phyloP scores from a whole-genome alignment of 1,284 basidiomycete genomes.

The Puccinia hordei region DNA sequence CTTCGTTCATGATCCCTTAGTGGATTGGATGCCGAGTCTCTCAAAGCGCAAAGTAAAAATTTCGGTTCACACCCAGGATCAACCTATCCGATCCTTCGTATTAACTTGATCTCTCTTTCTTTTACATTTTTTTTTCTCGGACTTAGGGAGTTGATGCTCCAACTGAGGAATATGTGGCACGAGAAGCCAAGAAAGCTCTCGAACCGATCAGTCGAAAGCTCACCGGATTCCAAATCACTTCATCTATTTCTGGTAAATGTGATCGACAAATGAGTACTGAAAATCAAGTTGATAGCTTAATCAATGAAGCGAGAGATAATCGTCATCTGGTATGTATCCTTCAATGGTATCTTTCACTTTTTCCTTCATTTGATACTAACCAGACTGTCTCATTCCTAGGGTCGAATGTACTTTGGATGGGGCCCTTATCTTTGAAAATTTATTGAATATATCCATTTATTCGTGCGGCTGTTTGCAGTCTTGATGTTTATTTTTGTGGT shows the following conservation, averaged over 20 bases:
- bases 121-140: background rate
- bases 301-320: conserved; percentile 77
- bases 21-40: conserved; percentile 80
- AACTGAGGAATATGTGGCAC: conserved; percentile 56
- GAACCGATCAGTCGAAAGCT: conserved; percentile 80
- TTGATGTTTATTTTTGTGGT: background rate
- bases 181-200: conserved; percentile 66
- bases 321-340: conserved; percentile 70
- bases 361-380: background rate
- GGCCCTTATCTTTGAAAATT: conserved; percentile 70
- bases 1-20: conserved; percentile 94
- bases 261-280: conserved; percentile 74
- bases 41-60: conserved; percentile 56
- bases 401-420: conserved; percentile 71
- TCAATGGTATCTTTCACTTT: background rate
- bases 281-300: conserved; percentile 84
- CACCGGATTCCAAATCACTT: conserved; percentile 68
- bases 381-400: conserved; percentile 64
- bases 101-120: background rate
- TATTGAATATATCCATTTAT: background rate
- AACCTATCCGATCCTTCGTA: conserved; percentile 42
- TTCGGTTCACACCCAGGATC: background rate
- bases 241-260: conserved; percentile 57
- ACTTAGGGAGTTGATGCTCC: conserved; percentile 56
- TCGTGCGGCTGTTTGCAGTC: background rate